phyloP scores from a whole-genome alignment of 2,329 filamentous ascomycete species.

The Cladosporium colombiae region DNA sequence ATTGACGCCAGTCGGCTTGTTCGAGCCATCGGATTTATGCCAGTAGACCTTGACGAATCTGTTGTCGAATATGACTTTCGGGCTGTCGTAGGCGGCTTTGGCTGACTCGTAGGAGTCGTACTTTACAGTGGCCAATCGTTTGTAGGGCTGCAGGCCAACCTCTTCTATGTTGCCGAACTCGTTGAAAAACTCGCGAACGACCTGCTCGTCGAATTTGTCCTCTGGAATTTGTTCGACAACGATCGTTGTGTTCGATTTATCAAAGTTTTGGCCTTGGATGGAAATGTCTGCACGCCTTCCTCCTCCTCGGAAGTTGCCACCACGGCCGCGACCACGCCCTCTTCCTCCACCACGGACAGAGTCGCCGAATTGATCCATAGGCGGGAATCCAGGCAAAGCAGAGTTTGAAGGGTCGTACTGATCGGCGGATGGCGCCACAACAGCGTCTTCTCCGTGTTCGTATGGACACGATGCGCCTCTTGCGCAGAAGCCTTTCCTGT shows the following conservation, averaged over 20 bases:
- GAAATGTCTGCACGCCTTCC: conserved; percentile 62
- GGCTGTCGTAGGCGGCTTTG: conserved; percentile 70
- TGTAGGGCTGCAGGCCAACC: conserved; percentile 66
- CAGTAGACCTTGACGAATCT: conserved; percentile 84
- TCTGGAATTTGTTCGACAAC: conserved; percentile 78
- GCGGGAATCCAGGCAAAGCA: conserved; percentile 36
- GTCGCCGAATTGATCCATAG: conserved; percentile 25
- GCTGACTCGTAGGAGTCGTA: conserved; percentile 67
- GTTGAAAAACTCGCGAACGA: conserved; percentile 68
- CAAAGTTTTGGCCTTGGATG: conserved; percentile 61
- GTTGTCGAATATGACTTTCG: conserved; percentile 81
- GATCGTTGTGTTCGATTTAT: conserved; percentile 65
- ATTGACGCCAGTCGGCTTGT: conserved; percentile 13
- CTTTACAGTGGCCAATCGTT: conserved; percentile 68
- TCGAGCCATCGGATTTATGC: conserved; percentile 54
- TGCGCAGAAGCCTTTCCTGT: conserved; percentile 71
- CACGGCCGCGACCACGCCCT: conserved; percentile 35
- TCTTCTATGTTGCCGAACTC: conserved; percentile 69
- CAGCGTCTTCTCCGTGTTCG: conserved; percentile 62
- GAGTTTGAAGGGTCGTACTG: conserved; percentile 64
- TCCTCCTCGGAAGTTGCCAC: conserved; percentile 33
- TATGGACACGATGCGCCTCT: conserved; percentile 67
- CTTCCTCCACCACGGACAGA: conserved; percentile 46
- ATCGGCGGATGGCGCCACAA: conserved; percentile 46
- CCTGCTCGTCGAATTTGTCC: conserved; percentile 65